Base-by-base conservation (phyloP, 331 rosid species). In the Prunus yedoensis region DNA sequence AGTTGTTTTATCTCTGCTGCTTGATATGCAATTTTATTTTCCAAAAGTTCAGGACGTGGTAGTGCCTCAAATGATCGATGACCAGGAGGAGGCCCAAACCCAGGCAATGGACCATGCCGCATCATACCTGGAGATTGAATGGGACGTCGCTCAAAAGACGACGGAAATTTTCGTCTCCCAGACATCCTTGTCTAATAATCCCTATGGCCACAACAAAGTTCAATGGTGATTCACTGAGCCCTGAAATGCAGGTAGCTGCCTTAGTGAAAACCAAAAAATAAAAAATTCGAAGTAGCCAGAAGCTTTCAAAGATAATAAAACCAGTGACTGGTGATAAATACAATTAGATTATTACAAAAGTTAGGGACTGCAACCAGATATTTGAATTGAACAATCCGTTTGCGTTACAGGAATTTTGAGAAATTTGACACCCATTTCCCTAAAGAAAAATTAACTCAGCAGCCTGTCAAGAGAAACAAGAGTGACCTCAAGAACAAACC, bases 1-100 rank as follows among this genome's bases (percentile, higher is more conserved):
- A 92, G 84, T 70, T 77, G 83, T 73, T 88, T 87, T 38, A 87
- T 89, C 77, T 93, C 91, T 47, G 81, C 88, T 68, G 88, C 88
- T 76, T 93, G 93, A 54, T 68, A 30, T 18, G 85, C 88, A 79
- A 90, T 68, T 84, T 81, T 87, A 83, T 84, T 79, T 82, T 88
- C 97, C 77, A 92, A 78, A 51, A 84, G 45, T 32, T 85, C 81
- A 70, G 80, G 83, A 59, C 60, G 69, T 68, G 87, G 78, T 8
- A 46, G 75, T 57, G 83, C 17, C 79, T 85, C 86, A 5, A 80
- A 21, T 50, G 79, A 4, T 17, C 52, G 85, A 60, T 78, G 88
- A 68, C 83, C 79, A 20, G 77, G 30, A 20, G 66, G 80, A 71
- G 83, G 66, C 57, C 80, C 75, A 18, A 66, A 80, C 62, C 88